phyloP scores from a whole-genome alignment of 2,329 filamentous ascomycete genomes.

The Verticillium tricorpus region DNA sequence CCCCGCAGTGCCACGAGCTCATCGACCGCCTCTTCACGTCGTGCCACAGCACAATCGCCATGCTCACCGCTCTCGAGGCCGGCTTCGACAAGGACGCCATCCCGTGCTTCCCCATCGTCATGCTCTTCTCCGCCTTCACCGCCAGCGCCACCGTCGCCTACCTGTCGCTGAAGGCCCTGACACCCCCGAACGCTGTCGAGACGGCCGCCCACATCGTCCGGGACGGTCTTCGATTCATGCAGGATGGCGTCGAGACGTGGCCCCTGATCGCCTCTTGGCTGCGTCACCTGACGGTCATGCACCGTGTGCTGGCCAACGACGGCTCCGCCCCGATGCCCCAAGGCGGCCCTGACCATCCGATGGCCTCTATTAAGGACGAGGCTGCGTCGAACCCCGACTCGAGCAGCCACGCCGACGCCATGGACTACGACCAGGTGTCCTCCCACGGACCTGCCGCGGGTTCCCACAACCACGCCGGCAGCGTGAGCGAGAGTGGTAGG shows the following conservation, averaged over 20 bases:
- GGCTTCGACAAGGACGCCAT: constrained; percentile 53
- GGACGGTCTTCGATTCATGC: constrained; percentile 55
- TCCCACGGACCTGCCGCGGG: constrained; percentile 21
- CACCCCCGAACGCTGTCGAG: constrained; percentile 51
- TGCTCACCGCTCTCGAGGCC: constrained; percentile 50
- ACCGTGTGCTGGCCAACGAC: constrained; percentile 53
- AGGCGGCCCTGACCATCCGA: constrained; percentile 20
- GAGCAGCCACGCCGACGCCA: constrained; percentile 46
- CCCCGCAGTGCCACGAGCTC: constrained; percentile 44
- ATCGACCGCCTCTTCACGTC: constrained; percentile 55
- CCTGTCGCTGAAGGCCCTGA: constrained; percentile 57
- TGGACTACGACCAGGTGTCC: constrained; percentile 51
- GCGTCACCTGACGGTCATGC: constrained; percentile 57
- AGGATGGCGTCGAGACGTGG: constrained; percentile 56
- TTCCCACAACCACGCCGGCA: constrained; percentile 21
- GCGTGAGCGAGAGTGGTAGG: constrained; percentile 35
- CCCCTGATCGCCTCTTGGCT: constrained; percentile 56
- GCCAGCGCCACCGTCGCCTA: constrained; percentile 58
- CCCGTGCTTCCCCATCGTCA: constrained; percentile 60
- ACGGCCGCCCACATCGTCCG: constrained; percentile 53
- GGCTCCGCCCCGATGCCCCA: constrained; percentile 30
- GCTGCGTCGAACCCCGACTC: constrained; percentile 50
- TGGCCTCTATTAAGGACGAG: constrained; percentile 49
- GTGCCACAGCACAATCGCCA: constrained; percentile 53
- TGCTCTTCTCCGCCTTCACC: constrained; percentile 59